These are phyloP conservation scores for Pseudomonodictys pantanalensis DNA, from an alignment of 495 filamentous ascomycete species.

Conservation along the genomic window DNA sequence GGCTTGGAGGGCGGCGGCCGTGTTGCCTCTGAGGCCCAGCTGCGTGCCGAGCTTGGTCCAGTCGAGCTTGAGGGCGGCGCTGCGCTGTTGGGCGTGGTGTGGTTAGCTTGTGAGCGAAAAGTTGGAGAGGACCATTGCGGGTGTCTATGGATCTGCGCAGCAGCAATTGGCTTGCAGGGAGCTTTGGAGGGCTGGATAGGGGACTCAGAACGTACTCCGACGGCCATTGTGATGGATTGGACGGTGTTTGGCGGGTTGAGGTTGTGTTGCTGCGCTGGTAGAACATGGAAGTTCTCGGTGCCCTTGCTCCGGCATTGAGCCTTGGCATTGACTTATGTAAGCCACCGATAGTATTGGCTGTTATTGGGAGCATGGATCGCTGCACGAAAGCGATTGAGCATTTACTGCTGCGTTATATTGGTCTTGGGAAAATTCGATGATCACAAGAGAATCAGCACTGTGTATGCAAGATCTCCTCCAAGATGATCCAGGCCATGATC, in stretches of 20 bases:
- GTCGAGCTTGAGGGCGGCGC: slow-evolving; percentile 98
- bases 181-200: slow-evolving; percentile 28
- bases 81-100: slow-evolving; percentile 62
- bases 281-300: slow-evolving; percentile 21
- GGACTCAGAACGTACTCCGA: slow-evolving; percentile 65
- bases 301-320: neutral
- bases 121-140: slow-evolving; percentile 9
- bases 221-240: slow-evolving; percentile 74
- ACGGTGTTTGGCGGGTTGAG: slow-evolving; percentile 36
- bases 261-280: slow-evolving; percentile 29
- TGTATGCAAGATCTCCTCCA: neutral
- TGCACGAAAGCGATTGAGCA: neutral
- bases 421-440: too few relatives aligned
- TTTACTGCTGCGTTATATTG: neutral
- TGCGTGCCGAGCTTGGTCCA: slow-evolving; percentile 88
- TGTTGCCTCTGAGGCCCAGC: slow-evolving; percentile 94
- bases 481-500: neutral
- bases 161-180: slow-evolving; percentile 15
- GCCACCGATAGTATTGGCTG: neutral
- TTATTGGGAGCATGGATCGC: too few relatives aligned
- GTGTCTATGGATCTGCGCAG: neutral
- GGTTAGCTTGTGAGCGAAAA: slow-evolving; percentile 23
- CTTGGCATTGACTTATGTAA: slow-evolving; percentile 24
- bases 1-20: slow-evolving; percentile 78
- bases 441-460: too few relatives aligned